These are phyloP conservation scores for Amanita phalloides DNA, from an alignment of 768 basidiomycete genomes.

Conservation along the genomic window DNA sequence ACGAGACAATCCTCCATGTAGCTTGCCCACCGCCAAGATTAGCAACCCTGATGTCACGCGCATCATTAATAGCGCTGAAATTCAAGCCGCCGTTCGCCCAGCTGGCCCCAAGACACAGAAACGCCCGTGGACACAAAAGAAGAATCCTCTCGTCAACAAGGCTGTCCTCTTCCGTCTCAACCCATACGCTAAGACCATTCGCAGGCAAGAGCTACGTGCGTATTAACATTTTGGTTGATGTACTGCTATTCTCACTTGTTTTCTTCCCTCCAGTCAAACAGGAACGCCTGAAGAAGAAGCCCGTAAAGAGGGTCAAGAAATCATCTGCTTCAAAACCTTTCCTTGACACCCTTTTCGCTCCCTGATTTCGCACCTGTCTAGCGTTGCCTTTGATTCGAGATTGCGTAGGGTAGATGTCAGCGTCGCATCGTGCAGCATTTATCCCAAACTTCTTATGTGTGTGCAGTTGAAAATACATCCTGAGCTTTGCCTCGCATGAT, in stretches of 20 bases:
- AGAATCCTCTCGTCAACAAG: conserved; percentile 96
- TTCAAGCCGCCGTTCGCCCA: conserved; percentile 92
- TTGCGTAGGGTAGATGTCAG: neutral
- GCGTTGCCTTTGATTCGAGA: neutral
- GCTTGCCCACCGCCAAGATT: conserved; percentile 94
- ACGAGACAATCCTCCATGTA: conserved; percentile 15
- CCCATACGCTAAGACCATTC: conserved; percentile 94
- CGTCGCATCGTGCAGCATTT: neutral
- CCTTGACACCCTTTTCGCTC: conserved; percentile 77
- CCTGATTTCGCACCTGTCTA: conserved; percentile 32
- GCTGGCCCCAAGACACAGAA: conserved; percentile 79
- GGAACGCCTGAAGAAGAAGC: conserved; percentile 60
- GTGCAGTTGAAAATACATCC: too few species aligned
- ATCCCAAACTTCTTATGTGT: neutral
- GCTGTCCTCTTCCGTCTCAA: conserved; percentile 93
- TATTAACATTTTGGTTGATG: conserved; percentile 13
- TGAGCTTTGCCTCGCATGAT: too few species aligned
- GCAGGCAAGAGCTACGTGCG: conserved; percentile 81
- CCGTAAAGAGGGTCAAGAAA: conserved; percentile 53
- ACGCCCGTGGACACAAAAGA: conserved; percentile 97
- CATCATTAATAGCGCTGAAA: conserved; percentile 96
- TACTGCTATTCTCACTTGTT: neutral
- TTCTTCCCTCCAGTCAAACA: conserved; percentile 52
- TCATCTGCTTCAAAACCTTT: conserved; percentile 70
- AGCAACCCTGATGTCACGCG: conserved; percentile 94